Base-by-base conservation (phyloP, 345 rosid species). In the Salix exigua region DNA sequence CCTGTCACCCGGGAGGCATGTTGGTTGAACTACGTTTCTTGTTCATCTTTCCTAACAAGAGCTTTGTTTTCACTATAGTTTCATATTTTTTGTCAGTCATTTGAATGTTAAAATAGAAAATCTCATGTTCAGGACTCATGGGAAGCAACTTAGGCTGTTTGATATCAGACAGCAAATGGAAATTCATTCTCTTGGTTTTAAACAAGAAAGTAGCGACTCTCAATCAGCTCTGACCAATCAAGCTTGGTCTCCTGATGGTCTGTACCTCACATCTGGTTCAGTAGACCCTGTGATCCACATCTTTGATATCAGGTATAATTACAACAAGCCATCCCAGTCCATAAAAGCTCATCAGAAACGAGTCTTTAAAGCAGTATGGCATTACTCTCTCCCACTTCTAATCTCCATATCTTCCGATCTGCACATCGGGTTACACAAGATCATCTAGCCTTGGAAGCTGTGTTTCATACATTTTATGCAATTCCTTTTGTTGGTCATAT, bases 171-270 rank as follows among this genome's bases (percentile, higher is more conserved):
- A 96, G 83, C 86, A 86, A 81, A 91, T 93, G 2, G 96, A 90
- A 79, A 84, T 95, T 62, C 99, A 95, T 80, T 83, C 90, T 7
- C 93, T 93, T 46, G 99, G 99, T 53, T 93, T 95, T 90, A 95
- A 89, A 83, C 99, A 95, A 87, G 96, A 95, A 80, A 95, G 94
- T 68, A 95, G 99, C 23, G 99, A 92, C 28, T 86, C 96, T 14
- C 97, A 91, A 66, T 95, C 99, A 30, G 97, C 99, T 77, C 77
- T 91, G 82, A 95, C 90, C 75, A 93, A 93, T 78, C 99, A 93
- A 79, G 84, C 92, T 48, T 93, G 99, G 99, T 95, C 97, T 78
- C 94, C 97, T 11, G 99, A 92, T 78, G 99, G 99, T 65, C 78
- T 89, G 71, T 87, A 85, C 74, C 73, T 92, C 38, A 69, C 97